Evolutionary conservation across 345 rosid genomes (phyloP), one percentile per base, ranked within the genome.

Genomic region (Carallia pectinifolia): DNA sequence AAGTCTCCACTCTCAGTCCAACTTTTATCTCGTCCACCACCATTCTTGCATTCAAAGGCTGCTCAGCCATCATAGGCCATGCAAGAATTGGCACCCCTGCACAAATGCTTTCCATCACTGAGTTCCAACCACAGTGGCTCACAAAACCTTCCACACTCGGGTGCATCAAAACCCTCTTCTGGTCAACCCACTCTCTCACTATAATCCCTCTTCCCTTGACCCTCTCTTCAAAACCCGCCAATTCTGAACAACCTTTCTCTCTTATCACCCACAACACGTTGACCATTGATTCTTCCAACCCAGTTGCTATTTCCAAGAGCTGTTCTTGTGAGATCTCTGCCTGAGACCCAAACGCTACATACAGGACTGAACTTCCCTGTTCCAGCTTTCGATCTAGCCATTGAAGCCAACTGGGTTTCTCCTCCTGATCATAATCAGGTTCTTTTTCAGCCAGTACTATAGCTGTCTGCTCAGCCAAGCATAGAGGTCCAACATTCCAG

Each of bases 81-180:
- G 88, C 92, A 7, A 93, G 77, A 27, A 93, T 80, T 0, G 93
- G 98, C n/a, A 90, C 88, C 1, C 86, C 93, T 1, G 82, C 84
- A 33, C 89, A 80, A 70, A 93, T 76, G 74, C 92, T 86, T 74
- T 93, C 97, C 66, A 83, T 54, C 0, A 77, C 80, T 4, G 98
- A 93, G 65, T 90, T 93, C 98, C 97, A 90, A 6, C 97, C 98
- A 37, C 97, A 93, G 47, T 93, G 98, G 44, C 92, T 90, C 66
- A 90, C 48, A 50, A 88, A 89, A 29, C 97, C 97, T 78, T 74
- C 29, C 7, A 93, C 77, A 37, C 88, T 80, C 8, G 33, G 71
- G 81, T 93, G 97, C 65, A 18, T 48, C 17, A 93, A 36, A 47
- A 91, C 85, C 71, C 83, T 84, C 65, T 72, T 77, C 63, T 91